Evolutionary conservation across 176 grass and related monocot genomes (phyloP), one percentile per base, ranked within the genome.

Genomic region (Rhynchospora tenuis): DNA sequence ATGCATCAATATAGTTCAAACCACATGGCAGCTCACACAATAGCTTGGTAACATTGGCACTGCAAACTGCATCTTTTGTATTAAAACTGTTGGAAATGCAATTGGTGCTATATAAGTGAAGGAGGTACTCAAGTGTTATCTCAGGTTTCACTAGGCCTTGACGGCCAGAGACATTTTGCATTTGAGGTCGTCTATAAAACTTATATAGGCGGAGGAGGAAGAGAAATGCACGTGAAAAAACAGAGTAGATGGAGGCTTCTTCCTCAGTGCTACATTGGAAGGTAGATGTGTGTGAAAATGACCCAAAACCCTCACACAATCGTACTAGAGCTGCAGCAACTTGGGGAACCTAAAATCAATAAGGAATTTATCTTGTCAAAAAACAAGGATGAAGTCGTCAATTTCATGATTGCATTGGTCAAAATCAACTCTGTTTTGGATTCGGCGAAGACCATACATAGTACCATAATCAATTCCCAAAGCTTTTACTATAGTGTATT

Each of bases 211-310:
- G 45, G 16, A 80, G 76, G 59, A 80, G 76, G 59, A 80, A 59
- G 76, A 80, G 76, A 29, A 79, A 80, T 59, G 76, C 76, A 80
- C 24, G 38, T 10, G 76, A 80, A 58, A 80, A 80, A 51, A 80
- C 23, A 3, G 48, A 9, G 23, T 60, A 80, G 31, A 80, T 23
- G 24, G 76, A 59, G 9, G 33, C 59, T 44, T 80, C 51, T 20
- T 80, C 76, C 12, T 27, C 19, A 3, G 9, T 17, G 23, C 51
- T 60, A 38, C 51, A 27, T 58, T 16, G 27, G 9, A 42, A 19
- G 59, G 28, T 58, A 31, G 24, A 42, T 15, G 20, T 3, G 19
- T 48, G 48, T 38, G 48, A 2, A 10, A 80, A 5, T 42, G 76
- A 80, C 7, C 76, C 76, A 80, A 58, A 80, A 80, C 22, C 76